phyloP scores from a whole-genome alignment of 768 basidiomycete genomes.

The Coprinellus aureogranulatus region DNA sequence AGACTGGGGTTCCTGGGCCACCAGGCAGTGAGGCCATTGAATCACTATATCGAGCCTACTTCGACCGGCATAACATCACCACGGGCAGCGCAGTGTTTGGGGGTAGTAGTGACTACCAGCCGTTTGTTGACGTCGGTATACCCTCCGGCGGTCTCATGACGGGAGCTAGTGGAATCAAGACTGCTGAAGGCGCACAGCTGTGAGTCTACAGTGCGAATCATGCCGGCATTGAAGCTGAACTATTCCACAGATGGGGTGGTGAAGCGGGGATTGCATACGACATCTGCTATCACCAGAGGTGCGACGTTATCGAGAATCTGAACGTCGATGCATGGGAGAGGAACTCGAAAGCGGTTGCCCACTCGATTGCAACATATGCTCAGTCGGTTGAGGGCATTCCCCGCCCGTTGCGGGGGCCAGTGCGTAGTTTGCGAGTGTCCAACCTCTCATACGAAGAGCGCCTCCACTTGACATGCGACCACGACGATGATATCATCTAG shows the following conservation, averaged over 20 bases:
- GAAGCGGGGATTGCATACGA: constrained; percentile 28
- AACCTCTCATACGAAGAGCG: constrained; percentile 7
- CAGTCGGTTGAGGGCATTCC: constrained; percentile 24
- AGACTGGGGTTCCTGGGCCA: constrained; percentile 24
- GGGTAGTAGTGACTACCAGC: constrained; percentile 29
- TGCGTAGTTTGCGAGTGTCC: neutral
- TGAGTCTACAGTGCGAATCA: constrained; percentile 6
- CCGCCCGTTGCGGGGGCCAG: neutral
- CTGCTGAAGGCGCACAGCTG: constrained; percentile 21
- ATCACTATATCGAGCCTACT: constrained; percentile 25
- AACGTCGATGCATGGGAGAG: constrained; percentile 18
- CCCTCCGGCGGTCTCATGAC: constrained; percentile 29
- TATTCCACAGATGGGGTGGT: constrained; percentile 25
- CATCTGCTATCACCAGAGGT: constrained; percentile 27
- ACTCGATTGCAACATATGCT: constrained; percentile 23
- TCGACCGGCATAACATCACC: constrained; percentile 14
- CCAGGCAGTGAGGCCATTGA: constrained; percentile 30
- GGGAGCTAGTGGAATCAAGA: constrained; percentile 28
- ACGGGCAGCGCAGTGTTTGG: constrained; percentile 23
- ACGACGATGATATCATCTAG: constrained; percentile 5
- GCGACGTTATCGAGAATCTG: constrained; percentile 28
- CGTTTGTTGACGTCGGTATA: constrained; percentile 29
- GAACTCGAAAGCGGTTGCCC: constrained; percentile 25
- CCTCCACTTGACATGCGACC: constrained; percentile 5
- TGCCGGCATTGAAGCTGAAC: neutral